These are phyloP conservation scores for Colletotrichum simmondsii DNA, from an alignment of 2,329 filamentous ascomycete species.

Conservation along the genomic window DNA sequence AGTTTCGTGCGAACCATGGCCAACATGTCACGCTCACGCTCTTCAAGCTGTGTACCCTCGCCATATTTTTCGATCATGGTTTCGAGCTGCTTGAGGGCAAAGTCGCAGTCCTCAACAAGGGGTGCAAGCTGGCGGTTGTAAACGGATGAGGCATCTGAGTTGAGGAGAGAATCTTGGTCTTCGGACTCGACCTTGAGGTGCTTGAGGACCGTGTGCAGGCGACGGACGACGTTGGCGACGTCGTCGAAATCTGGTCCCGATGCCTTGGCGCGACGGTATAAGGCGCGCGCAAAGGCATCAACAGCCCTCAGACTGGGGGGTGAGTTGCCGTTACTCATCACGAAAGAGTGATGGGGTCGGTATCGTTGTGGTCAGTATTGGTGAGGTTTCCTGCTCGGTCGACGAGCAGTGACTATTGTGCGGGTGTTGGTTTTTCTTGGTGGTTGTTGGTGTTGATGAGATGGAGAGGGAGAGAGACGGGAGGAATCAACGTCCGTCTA, in stretches of 20 bases:
- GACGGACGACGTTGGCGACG: conserved; percentile 60
- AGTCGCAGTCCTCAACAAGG: conserved; percentile 66
- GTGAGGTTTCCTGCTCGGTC: background rate
- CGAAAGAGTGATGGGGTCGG: conserved; percentile 26
- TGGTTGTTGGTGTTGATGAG: background rate
- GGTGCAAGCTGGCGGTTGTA: conserved; percentile 62
- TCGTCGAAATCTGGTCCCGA: conserved; percentile 61
- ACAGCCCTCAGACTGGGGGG: conserved; percentile 64
- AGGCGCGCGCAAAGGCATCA: conserved; percentile 64
- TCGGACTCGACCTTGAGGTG: conserved; percentile 68
- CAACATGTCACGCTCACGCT: conserved; percentile 51
- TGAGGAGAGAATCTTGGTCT: conserved; percentile 66
- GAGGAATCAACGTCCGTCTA: background rate
- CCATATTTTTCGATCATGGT: conserved; percentile 61
- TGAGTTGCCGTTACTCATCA: conserved; percentile 44
- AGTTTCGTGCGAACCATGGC: conserved; percentile 58
- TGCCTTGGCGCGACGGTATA: conserved; percentile 64
- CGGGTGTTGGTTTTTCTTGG: background rate
- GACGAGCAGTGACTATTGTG: background rate
- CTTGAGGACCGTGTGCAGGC: conserved; percentile 65
- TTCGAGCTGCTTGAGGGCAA: conserved; percentile 65
- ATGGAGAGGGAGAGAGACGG: background rate
- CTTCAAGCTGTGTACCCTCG: conserved; percentile 38
- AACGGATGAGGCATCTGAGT: conserved; percentile 50
- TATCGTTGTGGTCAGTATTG: conserved; percentile 25